These are phyloP conservation scores for Carex kokanica DNA, from an alignment of 176 grass and related monocot species.

Conservation along the genomic window DNA sequence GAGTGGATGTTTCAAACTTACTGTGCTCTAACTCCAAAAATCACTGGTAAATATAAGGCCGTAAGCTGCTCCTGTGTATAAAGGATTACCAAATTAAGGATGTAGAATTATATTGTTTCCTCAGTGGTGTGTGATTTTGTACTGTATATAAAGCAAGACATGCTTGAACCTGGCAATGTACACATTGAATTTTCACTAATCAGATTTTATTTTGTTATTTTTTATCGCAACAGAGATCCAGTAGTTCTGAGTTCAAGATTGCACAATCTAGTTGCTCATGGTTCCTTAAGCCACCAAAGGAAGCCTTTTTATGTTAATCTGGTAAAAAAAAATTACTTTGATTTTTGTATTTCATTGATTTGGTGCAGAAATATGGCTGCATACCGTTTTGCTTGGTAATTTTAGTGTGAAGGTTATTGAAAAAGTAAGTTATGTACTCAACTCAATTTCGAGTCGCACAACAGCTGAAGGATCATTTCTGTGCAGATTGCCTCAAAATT, in stretches of 20 bases:
- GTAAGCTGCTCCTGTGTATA: no score
- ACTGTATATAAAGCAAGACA: conserved; percentile 64
- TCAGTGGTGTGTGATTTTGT: neutral
- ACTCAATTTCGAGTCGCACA: neutral
- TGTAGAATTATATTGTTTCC: neutral
- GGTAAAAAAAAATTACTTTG: neutral
- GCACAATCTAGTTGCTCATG: neutral
- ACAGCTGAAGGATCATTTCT: no score
- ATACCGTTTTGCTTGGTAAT: neutral
- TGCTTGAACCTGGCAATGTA: conserved; percentile 84
- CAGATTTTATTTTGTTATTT: neutral
- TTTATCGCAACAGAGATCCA: neutral
- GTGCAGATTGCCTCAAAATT: neutral
- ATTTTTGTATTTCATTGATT: neutral
- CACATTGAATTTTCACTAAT: neutral
- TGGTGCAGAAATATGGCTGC: neutral
- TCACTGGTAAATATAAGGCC: no score
- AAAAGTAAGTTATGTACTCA: neutral
- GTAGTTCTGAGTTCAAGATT: conserved; percentile 21
- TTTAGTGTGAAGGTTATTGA: conserved; percentile 3
- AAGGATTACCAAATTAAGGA: neutral
- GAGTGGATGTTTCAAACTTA: no score
- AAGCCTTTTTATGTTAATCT: conserved; percentile 26
- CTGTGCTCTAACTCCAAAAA: no score
- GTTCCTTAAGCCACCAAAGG: neutral